Evolutionary conservation across 441 rosid genomes (phyloP).

Genomic region (Aquilaria agallochum): DNA sequence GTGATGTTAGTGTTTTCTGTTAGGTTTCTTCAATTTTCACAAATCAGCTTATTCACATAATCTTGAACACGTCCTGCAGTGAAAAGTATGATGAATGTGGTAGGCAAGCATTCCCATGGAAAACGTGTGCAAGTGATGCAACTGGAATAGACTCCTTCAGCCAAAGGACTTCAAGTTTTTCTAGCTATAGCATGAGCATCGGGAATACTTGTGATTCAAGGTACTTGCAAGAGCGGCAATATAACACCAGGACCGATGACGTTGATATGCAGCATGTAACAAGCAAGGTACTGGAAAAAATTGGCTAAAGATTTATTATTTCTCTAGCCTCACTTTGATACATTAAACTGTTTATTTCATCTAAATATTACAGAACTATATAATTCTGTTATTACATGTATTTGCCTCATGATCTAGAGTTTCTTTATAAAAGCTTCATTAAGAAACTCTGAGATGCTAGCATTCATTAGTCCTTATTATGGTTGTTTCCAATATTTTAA

Average conservation of each 20-base stretch:
- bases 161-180: conserved; percentile 36
- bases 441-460: not conserved
- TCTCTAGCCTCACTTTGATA: not conserved
- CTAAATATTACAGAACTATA: conserved; percentile 8
- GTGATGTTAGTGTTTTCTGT: not conserved
- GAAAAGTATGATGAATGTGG: conserved; percentile 50
- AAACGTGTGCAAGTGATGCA: conserved; percentile 45
- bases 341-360: not conserved
- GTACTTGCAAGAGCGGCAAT: conserved; percentile 40
- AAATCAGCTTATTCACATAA: conserved; percentile 1
- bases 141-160: conserved; percentile 38
- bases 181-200: conserved; percentile 32
- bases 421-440: not conserved
- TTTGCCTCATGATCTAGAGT: not conserved
- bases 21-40: conserved; percentile 2
- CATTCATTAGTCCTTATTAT: not conserved
- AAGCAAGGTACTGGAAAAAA: conserved; percentile 52
- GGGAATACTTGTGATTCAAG: conserved; percentile 40
- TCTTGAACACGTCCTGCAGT: conserved; percentile 35
- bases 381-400: not conserved
- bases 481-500: not conserved
- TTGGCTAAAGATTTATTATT: conserved; percentile 1
- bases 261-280: conserved; percentile 26
- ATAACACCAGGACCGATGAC: conserved; percentile 37
- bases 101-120: conserved; percentile 72